phyloP scores from a whole-genome alignment of 345 rosid genomes.

The Eucalyptus brandiana region DNA sequence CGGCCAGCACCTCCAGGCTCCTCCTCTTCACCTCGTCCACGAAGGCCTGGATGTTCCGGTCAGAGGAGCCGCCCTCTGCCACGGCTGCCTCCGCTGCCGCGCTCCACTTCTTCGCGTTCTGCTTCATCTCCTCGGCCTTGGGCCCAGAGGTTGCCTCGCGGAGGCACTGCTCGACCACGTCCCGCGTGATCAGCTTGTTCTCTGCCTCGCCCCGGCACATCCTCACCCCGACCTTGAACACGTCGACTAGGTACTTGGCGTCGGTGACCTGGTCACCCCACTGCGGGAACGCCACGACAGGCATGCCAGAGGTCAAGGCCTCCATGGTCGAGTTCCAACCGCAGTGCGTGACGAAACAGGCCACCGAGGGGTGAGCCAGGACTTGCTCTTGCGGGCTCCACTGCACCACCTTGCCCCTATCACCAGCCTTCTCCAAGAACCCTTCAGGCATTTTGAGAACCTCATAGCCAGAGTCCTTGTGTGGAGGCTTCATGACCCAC shows the following conservation, averaged over 20 bases:
- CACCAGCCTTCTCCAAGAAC: constrained; percentile 36
- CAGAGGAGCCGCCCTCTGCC: constrained; percentile 26
- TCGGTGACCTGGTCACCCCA: constrained; percentile 89
- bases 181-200: constrained; percentile 38
- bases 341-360: constrained; percentile 75
- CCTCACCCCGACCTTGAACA: constrained; percentile 50
- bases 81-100: constrained; percentile 19
- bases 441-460: constrained; percentile 46
- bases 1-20: background rate
- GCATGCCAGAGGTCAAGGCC: constrained; percentile 53
- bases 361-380: constrained; percentile 48
- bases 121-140: constrained; percentile 39
- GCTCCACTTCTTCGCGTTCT: constrained; percentile 16
- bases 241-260: constrained; percentile 54
- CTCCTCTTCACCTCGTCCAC: constrained; percentile 21
- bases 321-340: constrained; percentile 96
- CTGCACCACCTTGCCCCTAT: constrained; percentile 41
- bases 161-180: constrained; percentile 56
- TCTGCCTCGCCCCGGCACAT: constrained; percentile 57
- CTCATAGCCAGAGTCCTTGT: constrained; percentile 7
- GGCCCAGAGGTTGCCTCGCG: constrained; percentile 42
- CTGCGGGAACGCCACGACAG: constrained; percentile 58
- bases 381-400: constrained; percentile 86
- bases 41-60: constrained; percentile 26
- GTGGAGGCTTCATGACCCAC: constrained; percentile 63